phyloP scores from a whole-genome alignment of 2,329 filamentous ascomycete species.

The Fusarium sp. region DNA sequence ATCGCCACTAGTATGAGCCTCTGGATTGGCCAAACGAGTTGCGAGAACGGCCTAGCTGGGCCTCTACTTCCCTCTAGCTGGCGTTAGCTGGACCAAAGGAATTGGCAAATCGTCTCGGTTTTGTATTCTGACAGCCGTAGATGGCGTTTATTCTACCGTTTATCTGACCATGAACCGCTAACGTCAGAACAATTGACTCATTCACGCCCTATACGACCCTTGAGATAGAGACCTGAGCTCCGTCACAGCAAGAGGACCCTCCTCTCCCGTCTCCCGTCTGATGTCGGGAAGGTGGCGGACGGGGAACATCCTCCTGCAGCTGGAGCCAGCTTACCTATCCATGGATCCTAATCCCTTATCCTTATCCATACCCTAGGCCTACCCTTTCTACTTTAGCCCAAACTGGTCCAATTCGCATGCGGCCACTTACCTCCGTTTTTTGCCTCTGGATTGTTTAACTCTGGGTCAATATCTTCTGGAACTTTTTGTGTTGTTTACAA shows the following conservation, averaged over 20 bases:
- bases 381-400: slow-evolving; percentile 15
- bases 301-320: slow-evolving; percentile 28
- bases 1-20: slow-evolving; percentile 42
- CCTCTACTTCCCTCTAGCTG: slow-evolving; percentile 3
- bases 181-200: slow-evolving; percentile 14
- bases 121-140: not conserved
- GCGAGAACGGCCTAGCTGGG: slow-evolving; percentile 5
- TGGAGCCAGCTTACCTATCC: not conserved
- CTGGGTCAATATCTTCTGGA: not conserved
- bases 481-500: not conserved
- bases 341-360: no score
- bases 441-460: not conserved
- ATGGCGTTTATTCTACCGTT: not conserved
- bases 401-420: slow-evolving; percentile 6
- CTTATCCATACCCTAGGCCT: not conserved
- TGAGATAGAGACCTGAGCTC: not conserved
- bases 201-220: not conserved
- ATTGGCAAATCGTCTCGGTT: slow-evolving; percentile 17
- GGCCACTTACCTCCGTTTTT: slow-evolving; percentile 2
- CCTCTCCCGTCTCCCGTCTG: not conserved
- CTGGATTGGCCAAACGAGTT: slow-evolving; percentile 32
- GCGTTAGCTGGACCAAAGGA: slow-evolving; percentile 29
- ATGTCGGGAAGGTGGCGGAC: slow-evolving; percentile 12
- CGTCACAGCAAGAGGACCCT: not conserved
- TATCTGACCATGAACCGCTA: slow-evolving; percentile 7